phyloP scores from a whole-genome alignment of 2,329 filamentous ascomycete genomes.

The Alternaria postmessia region DNA sequence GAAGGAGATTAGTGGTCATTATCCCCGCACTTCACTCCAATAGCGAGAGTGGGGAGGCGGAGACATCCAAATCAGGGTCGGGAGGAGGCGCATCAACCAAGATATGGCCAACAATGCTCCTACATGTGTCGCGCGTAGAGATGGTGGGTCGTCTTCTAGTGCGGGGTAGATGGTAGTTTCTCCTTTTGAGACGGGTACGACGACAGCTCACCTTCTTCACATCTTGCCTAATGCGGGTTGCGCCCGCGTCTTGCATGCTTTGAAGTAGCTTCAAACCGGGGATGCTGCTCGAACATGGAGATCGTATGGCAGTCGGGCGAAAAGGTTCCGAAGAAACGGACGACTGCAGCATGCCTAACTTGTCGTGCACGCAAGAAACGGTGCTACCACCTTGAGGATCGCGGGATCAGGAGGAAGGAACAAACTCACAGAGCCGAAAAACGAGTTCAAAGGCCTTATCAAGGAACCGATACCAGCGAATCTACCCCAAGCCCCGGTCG shows the following conservation, averaged over 20 bases:
- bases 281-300: not conserved
- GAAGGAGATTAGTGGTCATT: slow-evolving; percentile 1
- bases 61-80: slow-evolving; percentile 5
- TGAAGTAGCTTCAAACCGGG: not conserved
- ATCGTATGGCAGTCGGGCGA: slow-evolving; percentile 8
- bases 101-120: slow-evolving; percentile 1
- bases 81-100: not conserved
- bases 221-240: not conserved
- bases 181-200: not conserved
- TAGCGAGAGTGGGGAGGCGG: slow-evolving; percentile 1
- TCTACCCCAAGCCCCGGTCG: slow-evolving; percentile 3
- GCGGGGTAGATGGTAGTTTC: slow-evolving; percentile 1
- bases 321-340: not conserved
- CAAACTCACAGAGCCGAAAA: not conserved
- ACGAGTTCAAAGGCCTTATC: not conserved
- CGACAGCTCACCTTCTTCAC: not conserved
- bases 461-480: not conserved
- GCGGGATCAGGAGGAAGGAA: not conserved
- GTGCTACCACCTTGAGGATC: slow-evolving; percentile 2
- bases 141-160: not conserved
- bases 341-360: slow-evolving; percentile 1
- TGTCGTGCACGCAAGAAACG: slow-evolving; percentile 13
- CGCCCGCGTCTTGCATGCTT: not conserved
- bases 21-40: slow-evolving; percentile 2
- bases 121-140: slow-evolving; percentile 1